Conservation (phyloP, 2,329 filamentous ascomycete species). For the Bipolaris bicolor region DNA sequence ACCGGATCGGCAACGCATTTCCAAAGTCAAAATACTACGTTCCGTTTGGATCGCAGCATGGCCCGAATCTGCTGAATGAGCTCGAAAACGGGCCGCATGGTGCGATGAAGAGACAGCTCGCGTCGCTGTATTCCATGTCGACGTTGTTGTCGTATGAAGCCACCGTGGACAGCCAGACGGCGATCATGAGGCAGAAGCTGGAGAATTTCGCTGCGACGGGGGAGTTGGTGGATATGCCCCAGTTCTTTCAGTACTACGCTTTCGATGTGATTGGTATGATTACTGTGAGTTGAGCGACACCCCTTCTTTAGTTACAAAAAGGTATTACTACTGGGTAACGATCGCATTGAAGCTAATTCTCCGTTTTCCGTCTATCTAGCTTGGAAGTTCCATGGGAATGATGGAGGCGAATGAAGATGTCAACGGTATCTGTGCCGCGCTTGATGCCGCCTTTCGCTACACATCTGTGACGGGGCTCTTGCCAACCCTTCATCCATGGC, state of each 20-base stretch:
- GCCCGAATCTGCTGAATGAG: background rate
- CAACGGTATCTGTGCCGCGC: background rate
- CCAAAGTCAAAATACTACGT: background rate
- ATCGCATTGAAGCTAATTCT: background rate
- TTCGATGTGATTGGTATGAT: background rate
- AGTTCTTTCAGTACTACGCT: background rate
- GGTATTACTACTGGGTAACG: background rate
- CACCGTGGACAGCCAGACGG: background rate
- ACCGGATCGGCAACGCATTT: background rate
- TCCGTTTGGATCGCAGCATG: background rate
- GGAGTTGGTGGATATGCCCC: background rate
- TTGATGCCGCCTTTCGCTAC: background rate
- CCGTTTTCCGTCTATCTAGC: background rate
- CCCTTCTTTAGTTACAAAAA: background rate
- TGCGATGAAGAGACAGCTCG: background rate
- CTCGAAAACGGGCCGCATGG: background rate
- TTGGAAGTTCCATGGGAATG: background rate
- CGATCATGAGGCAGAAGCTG: background rate
- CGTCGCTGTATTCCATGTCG: background rate
- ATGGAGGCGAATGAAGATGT: background rate
- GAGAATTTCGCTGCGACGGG: background rate
- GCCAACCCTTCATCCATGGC: background rate
- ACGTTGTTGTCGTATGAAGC: background rate
- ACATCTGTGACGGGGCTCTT: background rate
- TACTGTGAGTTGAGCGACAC: background rate